These are phyloP conservation scores for Puccinia horiana DNA, from an alignment of 1,284 basidiomycete genomes.

Conservation along the genomic window DNA sequence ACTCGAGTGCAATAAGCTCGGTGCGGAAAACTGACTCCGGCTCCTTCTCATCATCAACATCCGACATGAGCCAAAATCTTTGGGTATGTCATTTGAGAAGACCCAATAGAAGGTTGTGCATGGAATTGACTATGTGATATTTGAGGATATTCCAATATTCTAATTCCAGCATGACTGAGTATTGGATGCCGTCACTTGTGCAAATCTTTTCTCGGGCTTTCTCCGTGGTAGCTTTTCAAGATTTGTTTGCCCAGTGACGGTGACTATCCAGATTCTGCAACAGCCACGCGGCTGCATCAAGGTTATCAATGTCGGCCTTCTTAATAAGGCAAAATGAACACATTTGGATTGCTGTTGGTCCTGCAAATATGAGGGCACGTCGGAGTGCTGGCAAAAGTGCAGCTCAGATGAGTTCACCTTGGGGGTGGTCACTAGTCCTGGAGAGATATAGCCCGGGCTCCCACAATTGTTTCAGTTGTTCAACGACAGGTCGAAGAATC, in stretches of 20 bases:
- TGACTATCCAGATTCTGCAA: background rate
- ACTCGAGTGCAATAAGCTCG: no score
- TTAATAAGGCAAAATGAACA: constrained; percentile 45
- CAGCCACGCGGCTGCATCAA: background rate
- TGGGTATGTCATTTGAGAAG: constrained; percentile 9
- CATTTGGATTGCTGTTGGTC: background rate
- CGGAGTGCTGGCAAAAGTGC: constrained; percentile 48
- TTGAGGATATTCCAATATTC: constrained; percentile 43
- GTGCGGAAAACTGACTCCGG: no score
- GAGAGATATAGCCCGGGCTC: constrained; percentile 54
- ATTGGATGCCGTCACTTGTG: background rate
- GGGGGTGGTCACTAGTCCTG: background rate
- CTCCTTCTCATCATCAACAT: constrained; percentile 55
- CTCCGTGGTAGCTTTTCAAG: background rate
- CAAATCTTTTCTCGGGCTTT: background rate
- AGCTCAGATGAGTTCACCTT: constrained; percentile 11
- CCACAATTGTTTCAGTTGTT: constrained; percentile 57
- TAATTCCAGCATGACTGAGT: constrained; percentile 17
- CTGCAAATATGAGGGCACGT: constrained; percentile 34
- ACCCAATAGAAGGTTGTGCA: constrained; percentile 41
- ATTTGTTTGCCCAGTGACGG: background rate
- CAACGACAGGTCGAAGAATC: constrained; percentile 56
- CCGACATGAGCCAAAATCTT: constrained; percentile 27
- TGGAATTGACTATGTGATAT: constrained; percentile 26
- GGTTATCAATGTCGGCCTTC: constrained; percentile 12